phyloP scores from a whole-genome alignment of 768 basidiomycete species.

The Suillus cothurnatus region DNA sequence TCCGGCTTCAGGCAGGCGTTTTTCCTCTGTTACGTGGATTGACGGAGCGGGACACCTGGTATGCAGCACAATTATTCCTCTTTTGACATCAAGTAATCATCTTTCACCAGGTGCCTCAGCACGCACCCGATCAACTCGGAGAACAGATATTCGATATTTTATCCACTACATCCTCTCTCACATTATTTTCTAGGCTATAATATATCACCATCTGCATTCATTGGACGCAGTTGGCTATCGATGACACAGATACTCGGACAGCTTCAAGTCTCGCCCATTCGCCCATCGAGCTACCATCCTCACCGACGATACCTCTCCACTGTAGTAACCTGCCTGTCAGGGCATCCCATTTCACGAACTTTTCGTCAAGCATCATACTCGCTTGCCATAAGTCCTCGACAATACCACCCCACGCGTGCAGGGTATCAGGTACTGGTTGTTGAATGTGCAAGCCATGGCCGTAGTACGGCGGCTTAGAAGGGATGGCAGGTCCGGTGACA shows the following conservation, averaged over 20 bases:
- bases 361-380: constrained; percentile 29
- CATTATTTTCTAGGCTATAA: neutral
- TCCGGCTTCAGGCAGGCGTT: constrained; percentile 22
- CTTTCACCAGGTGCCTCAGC: constrained; percentile 28
- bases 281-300: constrained; percentile 37
- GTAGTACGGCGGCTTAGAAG: constrained; percentile 33
- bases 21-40: constrained; percentile 28
- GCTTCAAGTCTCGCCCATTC: constrained; percentile 59
- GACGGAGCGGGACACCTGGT: constrained; percentile 37
- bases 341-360: constrained; percentile 47
- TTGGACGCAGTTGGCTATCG: neutral
- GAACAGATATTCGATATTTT: constrained; percentile 29
- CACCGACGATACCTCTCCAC: constrained; percentile 53
- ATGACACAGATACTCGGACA: constrained; percentile 17
- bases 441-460: constrained; percentile 41
- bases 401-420: constrained; percentile 49
- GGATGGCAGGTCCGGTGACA: constrained; percentile 2
- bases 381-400: constrained; percentile 50
- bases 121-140: constrained; percentile 27
- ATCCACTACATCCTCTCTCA: constrained; percentile 4
- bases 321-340: constrained; percentile 57
- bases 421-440: constrained; percentile 25
- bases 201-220: neutral
- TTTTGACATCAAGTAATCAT: neutral
- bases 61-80: constrained; percentile 7